Evolutionary conservation across 2,329 filamentous ascomycete species (phyloP).

Genomic region (Pseudogymnoascus verrucosus): DNA sequence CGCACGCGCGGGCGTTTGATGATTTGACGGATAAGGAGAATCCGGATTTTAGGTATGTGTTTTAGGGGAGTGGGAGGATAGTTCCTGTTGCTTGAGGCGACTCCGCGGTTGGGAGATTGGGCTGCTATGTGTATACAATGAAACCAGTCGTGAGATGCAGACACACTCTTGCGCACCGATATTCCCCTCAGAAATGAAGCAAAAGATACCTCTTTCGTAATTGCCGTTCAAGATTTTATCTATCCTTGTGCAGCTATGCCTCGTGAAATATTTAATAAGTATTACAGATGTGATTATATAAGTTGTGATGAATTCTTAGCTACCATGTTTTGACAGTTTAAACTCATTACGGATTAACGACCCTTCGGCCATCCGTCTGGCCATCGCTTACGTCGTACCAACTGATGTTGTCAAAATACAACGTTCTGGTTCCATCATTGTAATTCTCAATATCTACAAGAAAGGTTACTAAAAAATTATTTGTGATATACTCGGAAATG

Average conservation of each 20-base stretch:
- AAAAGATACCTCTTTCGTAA: neutral
- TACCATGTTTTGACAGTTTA: neutral
- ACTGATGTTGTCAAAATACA: neutral
- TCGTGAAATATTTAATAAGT: neutral
- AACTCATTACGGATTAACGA: neutral
- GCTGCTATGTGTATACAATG: neutral
- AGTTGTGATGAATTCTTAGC: neutral
- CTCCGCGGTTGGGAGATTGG: neutral
- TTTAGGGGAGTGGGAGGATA: neutral
- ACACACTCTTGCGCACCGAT: neutral
- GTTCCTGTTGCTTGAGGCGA: neutral
- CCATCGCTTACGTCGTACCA: neutral
- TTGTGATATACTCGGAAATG: neutral
- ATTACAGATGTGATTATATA: neutral
- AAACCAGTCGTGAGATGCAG: neutral
- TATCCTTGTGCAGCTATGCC: neutral
- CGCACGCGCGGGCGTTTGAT: conserved; percentile 11
- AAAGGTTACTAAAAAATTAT: neutral
- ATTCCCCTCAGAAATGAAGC: neutral
- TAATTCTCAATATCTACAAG: neutral
- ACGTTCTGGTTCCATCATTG: neutral
- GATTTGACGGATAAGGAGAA: conserved; percentile 21
- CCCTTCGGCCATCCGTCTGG: neutral
- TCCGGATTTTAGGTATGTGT: conserved; percentile 18
- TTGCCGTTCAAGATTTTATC: neutral